Evolutionary conservation across 2,329 filamentous ascomycete species (phyloP).

Genomic region (Scytalidium sp.): DNA sequence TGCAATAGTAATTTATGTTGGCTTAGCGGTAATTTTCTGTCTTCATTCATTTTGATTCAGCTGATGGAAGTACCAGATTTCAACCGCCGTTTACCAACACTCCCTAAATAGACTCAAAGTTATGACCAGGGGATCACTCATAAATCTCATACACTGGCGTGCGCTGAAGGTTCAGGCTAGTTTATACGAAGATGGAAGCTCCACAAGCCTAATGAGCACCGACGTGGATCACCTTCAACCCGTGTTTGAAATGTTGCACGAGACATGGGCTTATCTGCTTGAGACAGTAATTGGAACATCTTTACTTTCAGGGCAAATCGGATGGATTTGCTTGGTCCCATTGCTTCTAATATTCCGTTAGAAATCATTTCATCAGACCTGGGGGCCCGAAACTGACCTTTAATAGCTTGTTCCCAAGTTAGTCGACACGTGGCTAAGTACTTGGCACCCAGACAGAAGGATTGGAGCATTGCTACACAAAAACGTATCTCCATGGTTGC

Average conservation of each 20-base stretch:
- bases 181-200: slow-evolving; percentile 27
- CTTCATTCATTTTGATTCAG: too few relatives aligned
- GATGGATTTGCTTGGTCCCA: slow-evolving; percentile 39
- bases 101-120: slow-evolving; percentile 29
- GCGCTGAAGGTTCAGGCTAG: slow-evolving; percentile 20
- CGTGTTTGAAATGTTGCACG: slow-evolving; percentile 35
- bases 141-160: slow-evolving; percentile 34
- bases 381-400: too few relatives aligned
- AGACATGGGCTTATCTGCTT: slow-evolving; percentile 37
- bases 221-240: slow-evolving; percentile 33
- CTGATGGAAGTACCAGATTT: slow-evolving; percentile 23
- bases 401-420: slow-evolving; percentile 32
- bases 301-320: slow-evolving; percentile 35
- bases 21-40: slow-evolving; percentile 33
- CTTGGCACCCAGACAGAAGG: slow-evolving; percentile 30
- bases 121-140: slow-evolving; percentile 32
- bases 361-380: too few relatives aligned
- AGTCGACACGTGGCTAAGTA: slow-evolving; percentile 37
- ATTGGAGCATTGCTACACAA: slow-evolving; percentile 37
- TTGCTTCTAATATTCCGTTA: slow-evolving; percentile 37
- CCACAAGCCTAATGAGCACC: slow-evolving; percentile 37
- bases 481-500: slow-evolving; percentile 32
- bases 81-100: slow-evolving; percentile 29
- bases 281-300: slow-evolving; percentile 36
- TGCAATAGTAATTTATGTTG: slow-evolving; percentile 32